Percentiles rank a stretch among this genome's conserved stretches.
Conservation (phyloP, 257 asterid genomes). For the Solanum pinnatisectum region DNA sequence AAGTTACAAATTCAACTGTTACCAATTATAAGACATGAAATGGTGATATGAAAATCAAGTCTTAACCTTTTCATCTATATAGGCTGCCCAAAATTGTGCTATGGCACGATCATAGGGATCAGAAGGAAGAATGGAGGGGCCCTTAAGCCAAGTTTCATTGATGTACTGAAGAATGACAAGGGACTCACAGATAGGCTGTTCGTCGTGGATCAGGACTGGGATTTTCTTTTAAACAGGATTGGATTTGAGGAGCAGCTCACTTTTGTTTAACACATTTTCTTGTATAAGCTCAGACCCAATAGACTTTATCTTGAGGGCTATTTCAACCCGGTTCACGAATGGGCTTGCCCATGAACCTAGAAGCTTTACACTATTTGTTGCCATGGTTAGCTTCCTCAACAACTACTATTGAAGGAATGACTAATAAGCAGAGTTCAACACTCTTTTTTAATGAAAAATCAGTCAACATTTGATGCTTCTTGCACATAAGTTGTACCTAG, state of each 20-base stretch:
- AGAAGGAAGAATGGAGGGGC: slow-evolving; percentile 16
- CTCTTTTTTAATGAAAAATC: not conserved
- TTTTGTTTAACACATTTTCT: slow-evolving; percentile 3
- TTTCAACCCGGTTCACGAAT: slow-evolving; percentile 8
- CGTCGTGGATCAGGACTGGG: slow-evolving; percentile 25
- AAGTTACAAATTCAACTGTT: not conserved
- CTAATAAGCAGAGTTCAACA: not conserved
- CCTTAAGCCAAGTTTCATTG: slow-evolving; percentile 21
- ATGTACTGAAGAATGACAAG: slow-evolving; percentile 23
- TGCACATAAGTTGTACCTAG: not conserved
- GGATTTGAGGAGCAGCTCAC: slow-evolving; percentile 22
- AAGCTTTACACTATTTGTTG: not conserved
- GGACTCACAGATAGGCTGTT: slow-evolving; percentile 19
- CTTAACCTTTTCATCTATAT: slow-evolving; percentile 19
- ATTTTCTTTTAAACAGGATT: slow-evolving; percentile 26
- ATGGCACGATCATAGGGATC: slow-evolving; percentile 24
- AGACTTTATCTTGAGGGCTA: slow-evolving; percentile 27
- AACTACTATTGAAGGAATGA: not conserved
- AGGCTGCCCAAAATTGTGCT: slow-evolving; percentile 28
- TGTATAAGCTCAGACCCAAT: slow-evolving; percentile 7
- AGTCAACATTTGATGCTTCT: not conserved
- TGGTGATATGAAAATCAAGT: not conserved
- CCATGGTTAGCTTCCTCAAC: not conserved
- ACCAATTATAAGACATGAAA: not conserved
- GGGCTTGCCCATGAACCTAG: slow-evolving; percentile 7